These are phyloP conservation scores for Ophiostoma triangulosporum DNA, from an alignment of 2,329 filamentous ascomycete species.

Conservation along the genomic window DNA sequence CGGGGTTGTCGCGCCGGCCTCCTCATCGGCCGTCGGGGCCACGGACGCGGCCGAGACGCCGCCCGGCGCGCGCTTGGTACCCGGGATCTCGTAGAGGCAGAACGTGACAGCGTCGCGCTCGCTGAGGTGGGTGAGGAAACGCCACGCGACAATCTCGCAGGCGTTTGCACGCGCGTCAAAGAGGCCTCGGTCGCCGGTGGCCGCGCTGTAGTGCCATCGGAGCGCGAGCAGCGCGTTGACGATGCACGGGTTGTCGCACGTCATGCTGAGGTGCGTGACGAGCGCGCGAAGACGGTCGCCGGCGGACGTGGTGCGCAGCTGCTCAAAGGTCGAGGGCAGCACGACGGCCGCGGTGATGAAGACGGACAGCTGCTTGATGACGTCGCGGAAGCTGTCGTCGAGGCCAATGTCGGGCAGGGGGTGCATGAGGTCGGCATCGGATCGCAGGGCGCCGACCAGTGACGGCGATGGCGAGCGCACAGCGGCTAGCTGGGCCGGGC, in stretches of 20 bases:
- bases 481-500: slow-evolving; percentile 18
- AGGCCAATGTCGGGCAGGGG: slow-evolving; percentile 41
- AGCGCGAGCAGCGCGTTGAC: slow-evolving; percentile 64
- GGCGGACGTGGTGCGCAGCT: slow-evolving; percentile 52
- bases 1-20: neutral
- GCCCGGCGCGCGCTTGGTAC: slow-evolving; percentile 15
- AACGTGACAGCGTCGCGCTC: slow-evolving; percentile 62
- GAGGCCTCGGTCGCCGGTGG: slow-evolving; percentile 49
- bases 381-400: slow-evolving; percentile 46
- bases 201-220: slow-evolving; percentile 58
- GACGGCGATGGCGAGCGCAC: slow-evolving; percentile 24
- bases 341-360: slow-evolving; percentile 50
- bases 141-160: slow-evolving; percentile 72
- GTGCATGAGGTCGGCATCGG: slow-evolving; percentile 15
- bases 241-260: slow-evolving; percentile 54
- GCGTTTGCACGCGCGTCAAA: slow-evolving; percentile 57
- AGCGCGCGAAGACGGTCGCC: slow-evolving; percentile 44
- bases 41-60: slow-evolving; percentile 8
- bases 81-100: slow-evolving; percentile 59
- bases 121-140: slow-evolving; percentile 57
- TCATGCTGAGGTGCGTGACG: slow-evolving; percentile 48
- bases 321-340: slow-evolving; percentile 58
- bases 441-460: slow-evolving; percentile 14
- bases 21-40: slow-evolving; percentile 9
- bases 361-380: slow-evolving; percentile 53